Evolutionary conservation across 768 basidiomycete species (phyloP).

Genomic region (Kwoniella botswanensis): DNA sequence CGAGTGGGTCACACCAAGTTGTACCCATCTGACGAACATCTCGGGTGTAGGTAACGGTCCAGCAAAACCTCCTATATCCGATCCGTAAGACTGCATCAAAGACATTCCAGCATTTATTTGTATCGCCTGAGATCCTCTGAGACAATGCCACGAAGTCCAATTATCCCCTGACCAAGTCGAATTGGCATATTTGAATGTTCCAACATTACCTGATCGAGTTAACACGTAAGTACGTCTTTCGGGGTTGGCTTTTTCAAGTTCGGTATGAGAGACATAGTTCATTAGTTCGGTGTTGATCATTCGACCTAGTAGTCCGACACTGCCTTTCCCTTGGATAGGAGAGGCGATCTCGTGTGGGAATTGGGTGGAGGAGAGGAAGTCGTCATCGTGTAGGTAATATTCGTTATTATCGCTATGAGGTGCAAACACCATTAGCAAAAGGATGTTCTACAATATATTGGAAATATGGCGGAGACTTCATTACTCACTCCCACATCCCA

Average conservation of each 20-base stretch:
- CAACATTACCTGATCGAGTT: constrained; percentile 56
- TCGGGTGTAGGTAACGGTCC: constrained; percentile 53
- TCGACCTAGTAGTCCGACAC: constrained; percentile 49
- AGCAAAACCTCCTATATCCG: constrained; percentile 57
- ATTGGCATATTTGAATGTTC: constrained; percentile 52
- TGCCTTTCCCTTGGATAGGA: constrained; percentile 30
- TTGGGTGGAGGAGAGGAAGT: constrained; percentile 34
- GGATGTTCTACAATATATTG: no score
- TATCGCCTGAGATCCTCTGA: constrained; percentile 53
- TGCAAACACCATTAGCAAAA: no score
- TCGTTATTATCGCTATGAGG: constrained; percentile 56
- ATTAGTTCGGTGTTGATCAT: constrained; percentile 54
- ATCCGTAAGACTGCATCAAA: constrained; percentile 52
- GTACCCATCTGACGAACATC: constrained; percentile 56
- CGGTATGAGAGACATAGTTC: constrained; percentile 44
- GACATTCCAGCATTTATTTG: constrained; percentile 54
- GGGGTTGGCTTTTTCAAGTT: constrained; percentile 37
- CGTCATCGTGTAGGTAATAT: constrained; percentile 52
- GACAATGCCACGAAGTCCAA: constrained; percentile 52
- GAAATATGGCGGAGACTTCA: no score
- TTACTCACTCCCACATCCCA: constrained; percentile 57
- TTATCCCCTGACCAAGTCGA: constrained; percentile 58
- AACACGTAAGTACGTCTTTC: constrained; percentile 53
- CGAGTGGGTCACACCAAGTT: constrained; percentile 50
- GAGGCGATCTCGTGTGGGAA: constrained; percentile 28